Evolutionary conservation across 352 stramenopile genomes (phyloP), one percentile per base, ranked within the genome.

Genomic region (Phytophthora fragariaefolia): DNA sequence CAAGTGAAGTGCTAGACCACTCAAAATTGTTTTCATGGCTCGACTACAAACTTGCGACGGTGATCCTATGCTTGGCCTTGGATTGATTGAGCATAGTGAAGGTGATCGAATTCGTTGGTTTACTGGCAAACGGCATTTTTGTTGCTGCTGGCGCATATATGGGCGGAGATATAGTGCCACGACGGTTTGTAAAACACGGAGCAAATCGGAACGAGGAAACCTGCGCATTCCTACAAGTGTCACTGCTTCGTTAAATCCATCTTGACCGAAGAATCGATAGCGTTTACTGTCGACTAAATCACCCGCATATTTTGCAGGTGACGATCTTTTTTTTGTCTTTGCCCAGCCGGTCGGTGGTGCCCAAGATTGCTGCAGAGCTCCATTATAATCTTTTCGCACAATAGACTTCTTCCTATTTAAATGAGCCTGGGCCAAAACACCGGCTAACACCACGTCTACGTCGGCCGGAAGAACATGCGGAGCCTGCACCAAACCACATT

Each of bases 181-280:
- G 30, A 88, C 70, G 2, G 76, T 78, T 58, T 92, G 74, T 0
- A 92, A 66, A 7, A 83, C 77, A 27, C 66, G 73, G 26, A 86
- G 77, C 23, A 84, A 43, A 18, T 89, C 81, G 10, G 76, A 77
- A 2, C 85, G 73, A 8, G 86, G 81, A 57, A 83, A 93, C 20
- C 77, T 72, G 36, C 85, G 85, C 53, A 89, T 82, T 0, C 74
- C 75, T 23, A 93, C 68, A 26, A 93, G 62, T 20, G 84, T 91
- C 26, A 91, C 66, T 5, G 84, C 82, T 52, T 94, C 83, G 27
- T 88, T 91, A 58, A 93, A 94, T 15, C 78, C 56, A 50, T 87
- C 79, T 32, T 82, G 73, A 42, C 80, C 82, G 52, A 94, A 94
- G 46, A 86, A 93, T 2, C 86, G 79, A 34, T 80, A 86, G 17